phyloP scores from a whole-genome alignment of 768 basidiomycete genomes.

The Naganishia randhawae region DNA sequence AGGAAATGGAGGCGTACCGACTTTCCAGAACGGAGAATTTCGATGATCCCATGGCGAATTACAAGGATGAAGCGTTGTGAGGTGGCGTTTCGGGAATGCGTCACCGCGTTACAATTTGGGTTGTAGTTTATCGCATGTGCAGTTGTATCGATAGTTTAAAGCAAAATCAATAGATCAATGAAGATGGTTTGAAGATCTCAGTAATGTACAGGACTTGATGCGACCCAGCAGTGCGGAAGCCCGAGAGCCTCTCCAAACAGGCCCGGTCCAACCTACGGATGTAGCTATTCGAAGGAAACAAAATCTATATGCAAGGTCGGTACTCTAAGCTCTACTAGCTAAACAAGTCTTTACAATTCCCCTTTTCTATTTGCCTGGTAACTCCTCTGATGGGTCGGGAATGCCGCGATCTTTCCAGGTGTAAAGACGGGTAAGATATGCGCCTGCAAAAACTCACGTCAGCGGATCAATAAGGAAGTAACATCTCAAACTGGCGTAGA shows the following conservation, averaged over 20 bases:
- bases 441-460: constrained; percentile 52
- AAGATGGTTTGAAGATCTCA: background rate
- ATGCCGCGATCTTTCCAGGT: constrained; percentile 53
- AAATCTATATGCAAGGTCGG: background rate
- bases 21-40: constrained; percentile 61
- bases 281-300: background rate
- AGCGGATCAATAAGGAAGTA: background rate
- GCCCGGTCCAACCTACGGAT: background rate
- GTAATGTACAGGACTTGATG: background rate
- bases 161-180: background rate
- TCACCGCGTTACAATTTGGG: background rate
- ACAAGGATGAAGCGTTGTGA: constrained; percentile 59
- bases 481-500: background rate
- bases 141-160: constrained; percentile 9
- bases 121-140: constrained; percentile 16
- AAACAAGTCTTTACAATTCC: too few species aligned
- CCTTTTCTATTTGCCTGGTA: background rate
- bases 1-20: constrained; percentile 74
- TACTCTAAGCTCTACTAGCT: background rate
- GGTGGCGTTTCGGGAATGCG: background rate
- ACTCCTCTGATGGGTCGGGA: constrained; percentile 21
- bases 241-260: background rate
- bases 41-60: constrained; percentile 92
- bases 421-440: constrained; percentile 70
- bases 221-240: too few species aligned